A percentile compares a stretch with the other conserved stretches of the same genome.
Evolutionary conservation across 495 filamentous ascomycete genomes (phyloP).

Genomic region (Amphirosellinia nigrospora): DNA sequence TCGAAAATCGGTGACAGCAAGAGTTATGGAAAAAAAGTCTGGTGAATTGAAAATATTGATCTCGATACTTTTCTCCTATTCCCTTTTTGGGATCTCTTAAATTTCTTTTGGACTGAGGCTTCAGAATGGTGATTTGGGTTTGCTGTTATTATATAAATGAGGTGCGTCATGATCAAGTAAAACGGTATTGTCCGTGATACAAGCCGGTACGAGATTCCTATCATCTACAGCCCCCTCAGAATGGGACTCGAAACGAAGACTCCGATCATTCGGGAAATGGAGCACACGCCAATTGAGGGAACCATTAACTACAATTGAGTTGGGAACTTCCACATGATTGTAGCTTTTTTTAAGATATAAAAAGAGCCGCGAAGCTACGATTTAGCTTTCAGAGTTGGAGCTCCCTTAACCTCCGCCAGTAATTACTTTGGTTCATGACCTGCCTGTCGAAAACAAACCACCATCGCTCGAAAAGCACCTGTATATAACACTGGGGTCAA

Average conservation of each 20-base stretch:
- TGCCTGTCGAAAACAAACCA: slow-evolving; percentile 57
- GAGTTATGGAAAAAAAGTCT: neutral
- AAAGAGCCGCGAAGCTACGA: neutral
- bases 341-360: no score
- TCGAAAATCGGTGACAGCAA: neutral
- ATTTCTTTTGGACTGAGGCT: neutral
- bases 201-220: neutral
- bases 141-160: neutral
- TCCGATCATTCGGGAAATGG: neutral
- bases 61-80: neutral
- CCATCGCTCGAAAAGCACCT: slow-evolving; percentile 55
- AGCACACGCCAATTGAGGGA: neutral
- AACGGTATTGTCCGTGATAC: neutral
- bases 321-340: neutral
- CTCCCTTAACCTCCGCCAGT: slow-evolving; percentile 37
- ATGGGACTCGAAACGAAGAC: neutral
- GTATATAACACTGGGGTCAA: no score
- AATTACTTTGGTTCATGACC: slow-evolving; percentile 51
- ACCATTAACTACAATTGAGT: neutral
- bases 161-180: neutral
- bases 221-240: neutral
- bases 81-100: neutral
- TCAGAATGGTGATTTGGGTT: neutral
- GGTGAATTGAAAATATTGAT: neutral
- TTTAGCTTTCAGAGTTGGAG: neutral